Percentiles rank a stretch among this genome's conserved stretches.
Conservation (phyloP, 192 early-diverging fungal genomes). For the Phlyctochytrium planicorne region DNA sequence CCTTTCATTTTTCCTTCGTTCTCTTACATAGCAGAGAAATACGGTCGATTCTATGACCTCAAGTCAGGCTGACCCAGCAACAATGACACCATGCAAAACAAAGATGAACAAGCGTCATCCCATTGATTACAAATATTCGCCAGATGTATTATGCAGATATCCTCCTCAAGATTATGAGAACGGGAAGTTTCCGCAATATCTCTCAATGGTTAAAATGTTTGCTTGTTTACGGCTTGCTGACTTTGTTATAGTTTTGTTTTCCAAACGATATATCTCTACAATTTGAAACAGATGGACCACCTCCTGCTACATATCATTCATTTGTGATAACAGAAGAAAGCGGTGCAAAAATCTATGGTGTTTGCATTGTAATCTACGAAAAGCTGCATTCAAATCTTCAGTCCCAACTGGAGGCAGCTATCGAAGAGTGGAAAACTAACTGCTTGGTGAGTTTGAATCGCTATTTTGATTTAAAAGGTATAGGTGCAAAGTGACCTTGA, state of each 20-base stretch:
- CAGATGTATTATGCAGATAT: slow-evolving; percentile 38
- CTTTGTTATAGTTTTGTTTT: slow-evolving; percentile 48
- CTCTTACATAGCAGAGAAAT: neutral
- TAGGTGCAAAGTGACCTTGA: slow-evolving; percentile 37
- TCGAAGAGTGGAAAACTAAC: slow-evolving; percentile 31
- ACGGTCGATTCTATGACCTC: slow-evolving; percentile 5
- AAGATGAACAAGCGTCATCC: slow-evolving; percentile 39
- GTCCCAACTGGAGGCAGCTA: slow-evolving; percentile 35
- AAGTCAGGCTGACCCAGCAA: neutral
- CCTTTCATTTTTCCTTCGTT: neutral
- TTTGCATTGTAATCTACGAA: slow-evolving; percentile 46
- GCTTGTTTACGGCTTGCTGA: no score
- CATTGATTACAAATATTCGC: slow-evolving; percentile 38
- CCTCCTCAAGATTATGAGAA: slow-evolving; percentile 43
- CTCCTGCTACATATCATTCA: slow-evolving; percentile 46
- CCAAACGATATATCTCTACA: slow-evolving; percentile 46
- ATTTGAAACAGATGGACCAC: slow-evolving; percentile 30
- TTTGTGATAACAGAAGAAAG: slow-evolving; percentile 53
- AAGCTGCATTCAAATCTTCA: slow-evolving; percentile 26
- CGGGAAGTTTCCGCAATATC: slow-evolving; percentile 37
- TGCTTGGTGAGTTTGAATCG: slow-evolving; percentile 25
- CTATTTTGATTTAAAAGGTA: neutral
- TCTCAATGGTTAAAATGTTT: slow-evolving; percentile 38
- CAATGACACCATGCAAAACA: neutral
- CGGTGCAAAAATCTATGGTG: slow-evolving; percentile 44